Evolutionary conservation across 257 asterid species (phyloP).

Genomic region (Solanum lycopersicoides): DNA sequence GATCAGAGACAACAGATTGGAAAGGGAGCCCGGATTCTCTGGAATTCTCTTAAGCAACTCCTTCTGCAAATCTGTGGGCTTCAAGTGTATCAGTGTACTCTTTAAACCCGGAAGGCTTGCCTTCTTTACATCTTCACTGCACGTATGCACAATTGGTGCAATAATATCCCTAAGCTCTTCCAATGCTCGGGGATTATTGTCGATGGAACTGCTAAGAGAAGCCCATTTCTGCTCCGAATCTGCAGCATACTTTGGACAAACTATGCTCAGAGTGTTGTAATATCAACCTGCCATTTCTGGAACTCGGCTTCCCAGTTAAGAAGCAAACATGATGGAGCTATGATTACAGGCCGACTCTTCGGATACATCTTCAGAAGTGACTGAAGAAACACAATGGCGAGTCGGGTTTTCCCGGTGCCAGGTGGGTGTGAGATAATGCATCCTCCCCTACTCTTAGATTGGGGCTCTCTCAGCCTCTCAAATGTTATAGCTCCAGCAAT

Average conservation of each 20-base stretch:
- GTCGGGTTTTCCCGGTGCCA: neutral
- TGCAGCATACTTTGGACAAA: neutral
- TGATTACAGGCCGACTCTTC: neutral
- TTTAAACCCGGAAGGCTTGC: neutral
- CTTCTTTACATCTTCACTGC: neutral
- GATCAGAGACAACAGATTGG: neutral
- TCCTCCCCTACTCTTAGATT: neutral
- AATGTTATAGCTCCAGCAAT: neutral
- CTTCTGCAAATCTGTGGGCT: neutral
- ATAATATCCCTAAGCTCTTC: neutral
- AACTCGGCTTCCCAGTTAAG: neutral
- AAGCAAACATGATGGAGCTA: neutral
- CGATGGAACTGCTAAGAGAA: neutral
- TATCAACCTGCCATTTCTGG: neutral
- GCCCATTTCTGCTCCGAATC: neutral
- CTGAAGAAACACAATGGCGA: neutral
- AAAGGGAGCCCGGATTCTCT: neutral
- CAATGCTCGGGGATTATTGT: neutral
- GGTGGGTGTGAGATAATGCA: neutral
- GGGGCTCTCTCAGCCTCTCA: neutral
- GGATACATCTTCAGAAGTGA: neutral
- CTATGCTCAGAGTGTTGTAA: neutral
- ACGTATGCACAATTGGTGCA: neutral
- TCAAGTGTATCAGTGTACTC: neutral
- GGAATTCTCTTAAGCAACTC: neutral